A percentile compares a stretch with the other conserved stretches of the same genome.
Conservation (phyloP, 345 rosid genomes). For the Arabidopsis thaliana region TAIR10.1 NC_003070.9:72501-73000, state of each 20-base stretch:
- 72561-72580: background rate
- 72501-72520: slow-evolving; percentile 1
- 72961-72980: background rate
- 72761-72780: slow-evolving; percentile 12
- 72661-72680: slow-evolving; percentile 78
- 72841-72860: background rate
- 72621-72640: slow-evolving; percentile 69
- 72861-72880: background rate
- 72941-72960: slow-evolving; percentile 2
- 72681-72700: background rate
- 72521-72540: background rate
- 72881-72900: background rate
- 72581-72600: slow-evolving; percentile 98
- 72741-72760: background rate
- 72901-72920: background rate
- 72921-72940: background rate
- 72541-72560: slow-evolving; percentile 17
- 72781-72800: background rate
- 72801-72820: background rate
- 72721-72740: background rate
- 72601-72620: slow-evolving; percentile 76
- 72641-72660: slow-evolving; percentile 92
- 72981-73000: slow-evolving; percentile 1
- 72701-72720: background rate
- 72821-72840: slow-evolving; percentile 8